Evolutionary conservation across 1,284 basidiomycete species (phyloP).

Genomic region (Earliella scabrosa): DNA sequence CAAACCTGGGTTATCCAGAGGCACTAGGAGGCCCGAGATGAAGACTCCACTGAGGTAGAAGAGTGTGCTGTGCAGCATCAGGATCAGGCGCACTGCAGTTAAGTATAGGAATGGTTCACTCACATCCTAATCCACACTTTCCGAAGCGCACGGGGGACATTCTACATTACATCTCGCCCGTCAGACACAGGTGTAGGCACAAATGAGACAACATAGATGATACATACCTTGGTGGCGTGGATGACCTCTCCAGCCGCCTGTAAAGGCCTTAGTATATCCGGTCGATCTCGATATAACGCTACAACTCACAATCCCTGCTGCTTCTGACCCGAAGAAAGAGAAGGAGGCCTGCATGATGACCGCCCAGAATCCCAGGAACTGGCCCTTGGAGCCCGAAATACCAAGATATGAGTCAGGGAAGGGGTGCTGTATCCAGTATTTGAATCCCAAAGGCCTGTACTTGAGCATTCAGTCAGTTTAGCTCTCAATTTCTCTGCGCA

Average conservation of each 20-base stretch:
- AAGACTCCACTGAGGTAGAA: conserved; percentile 39
- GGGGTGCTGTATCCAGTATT: conserved; percentile 28
- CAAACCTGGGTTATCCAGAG: conserved; percentile 44
- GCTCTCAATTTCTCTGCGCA: too few species aligned
- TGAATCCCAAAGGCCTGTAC: conserved; percentile 25
- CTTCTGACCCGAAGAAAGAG: conserved; percentile 38
- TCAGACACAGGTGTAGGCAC: not conserved
- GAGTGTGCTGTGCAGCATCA: conserved; percentile 21
- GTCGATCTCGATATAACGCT: not conserved
- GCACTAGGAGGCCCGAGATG: conserved; percentile 55
- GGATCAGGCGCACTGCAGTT: not conserved
- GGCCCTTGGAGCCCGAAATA: conserved; percentile 38
- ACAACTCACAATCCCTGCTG: conserved; percentile 34
- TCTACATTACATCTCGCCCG: conserved; percentile 27
- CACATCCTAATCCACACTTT: conserved; percentile 60
- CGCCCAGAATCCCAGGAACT: conserved; percentile 54
- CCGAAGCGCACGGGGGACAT: conserved; percentile 48
- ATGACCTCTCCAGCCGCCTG: conserved; percentile 41
- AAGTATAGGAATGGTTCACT: conserved; percentile 8
- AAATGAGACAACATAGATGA: not conserved
- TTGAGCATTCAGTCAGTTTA: too few species aligned
- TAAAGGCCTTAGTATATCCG: not conserved
- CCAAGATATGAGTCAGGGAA: conserved; percentile 29
- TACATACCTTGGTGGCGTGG: conserved; percentile 32
- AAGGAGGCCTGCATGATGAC: conserved; percentile 44